Conservation (phyloP, 768 basidiomycete genomes). For the Lactarius tabidus region DNA sequence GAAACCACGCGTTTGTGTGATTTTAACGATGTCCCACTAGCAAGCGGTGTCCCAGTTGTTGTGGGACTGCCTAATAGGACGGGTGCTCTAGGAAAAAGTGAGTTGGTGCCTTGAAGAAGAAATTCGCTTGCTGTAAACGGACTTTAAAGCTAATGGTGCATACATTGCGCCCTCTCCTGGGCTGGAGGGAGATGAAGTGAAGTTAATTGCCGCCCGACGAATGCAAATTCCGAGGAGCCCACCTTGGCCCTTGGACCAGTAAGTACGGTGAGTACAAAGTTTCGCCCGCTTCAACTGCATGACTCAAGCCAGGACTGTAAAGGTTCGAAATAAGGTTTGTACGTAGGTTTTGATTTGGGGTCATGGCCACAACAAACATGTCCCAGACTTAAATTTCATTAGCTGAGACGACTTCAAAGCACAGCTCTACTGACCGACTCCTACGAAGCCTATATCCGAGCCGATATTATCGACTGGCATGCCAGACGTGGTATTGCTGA, state of each 20-base stretch:
- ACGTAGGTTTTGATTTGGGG: neutral
- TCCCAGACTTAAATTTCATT: constrained; percentile 4
- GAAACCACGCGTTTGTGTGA: neutral
- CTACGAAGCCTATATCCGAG: neutral
- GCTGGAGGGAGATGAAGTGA: neutral
- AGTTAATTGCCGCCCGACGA: neutral
- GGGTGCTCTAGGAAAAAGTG: neutral
- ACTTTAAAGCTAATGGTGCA: neutral
- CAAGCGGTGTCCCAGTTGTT: too few species aligned
- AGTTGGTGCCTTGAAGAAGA: neutral
- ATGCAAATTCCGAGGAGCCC: neutral
- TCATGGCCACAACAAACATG: constrained; percentile 13
- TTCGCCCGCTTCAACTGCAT: too few species aligned
- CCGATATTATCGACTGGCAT: constrained; percentile 4
- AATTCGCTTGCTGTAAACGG: neutral
- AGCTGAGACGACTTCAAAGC: neutral
- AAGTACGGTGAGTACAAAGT: too few species aligned
- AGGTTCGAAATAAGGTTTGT: constrained; percentile 9
- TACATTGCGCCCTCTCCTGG: neutral
- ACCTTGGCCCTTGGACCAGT: neutral
- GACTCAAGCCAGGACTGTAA: neutral
- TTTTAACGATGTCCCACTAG: neutral
- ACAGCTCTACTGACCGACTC: neutral
- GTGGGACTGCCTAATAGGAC: neutral
- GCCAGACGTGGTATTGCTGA: neutral